Base-by-base conservation (phyloP, 176 grass and related monocot species). In the Lolium perenne region DNA sequence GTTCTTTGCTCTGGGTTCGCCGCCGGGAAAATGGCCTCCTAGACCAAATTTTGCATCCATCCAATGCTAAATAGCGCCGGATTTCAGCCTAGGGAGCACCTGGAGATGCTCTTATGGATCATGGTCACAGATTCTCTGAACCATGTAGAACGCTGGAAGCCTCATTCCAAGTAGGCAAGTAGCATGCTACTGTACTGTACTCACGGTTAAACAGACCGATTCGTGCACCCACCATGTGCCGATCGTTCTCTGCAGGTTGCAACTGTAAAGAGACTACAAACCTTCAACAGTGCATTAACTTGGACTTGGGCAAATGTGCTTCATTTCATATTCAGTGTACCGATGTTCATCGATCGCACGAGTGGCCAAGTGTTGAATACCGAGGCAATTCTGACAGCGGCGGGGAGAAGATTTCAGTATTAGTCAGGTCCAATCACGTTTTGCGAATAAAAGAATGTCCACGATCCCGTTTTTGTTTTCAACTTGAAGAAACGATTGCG, bases 181-280 rank as follows among this genome's bases (percentile, higher is more conserved):
- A 0, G 32, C 73, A 86, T 57, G 71, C 78, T 77, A 61, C 32
- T 35, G 32, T 35, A 35, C 2, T 29, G 26, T 29, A 29, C 26
- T 41, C 66, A 32, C 8, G 29, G 43, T 15, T 87, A 76, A 82
- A 67, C 49, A 76, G 76, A 29, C 71, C 26, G 23, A 2, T 71
- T 17, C 32, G 10, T 80, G 89, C 76, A 70, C 41, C 81, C 89
- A 91, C 85, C 85, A 74, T 75, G 57, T 29, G 65, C 15, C 29
- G 20, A 20, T 50, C 57, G 6, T 21, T 84, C 69, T 66, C 69
- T 35, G 76, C 69, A 81, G 68, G 47, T 69, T 20, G 85, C 81
- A 76, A 59, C 76, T 84, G 85, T 80, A 59, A 84, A 90, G 80
- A 74, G 56, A 17, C 38, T 17, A 54, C 22, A 71, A 35, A 40